Evolutionary conservation across 345 rosid species (phyloP).

Genomic region (Linum lewisii): DNA sequence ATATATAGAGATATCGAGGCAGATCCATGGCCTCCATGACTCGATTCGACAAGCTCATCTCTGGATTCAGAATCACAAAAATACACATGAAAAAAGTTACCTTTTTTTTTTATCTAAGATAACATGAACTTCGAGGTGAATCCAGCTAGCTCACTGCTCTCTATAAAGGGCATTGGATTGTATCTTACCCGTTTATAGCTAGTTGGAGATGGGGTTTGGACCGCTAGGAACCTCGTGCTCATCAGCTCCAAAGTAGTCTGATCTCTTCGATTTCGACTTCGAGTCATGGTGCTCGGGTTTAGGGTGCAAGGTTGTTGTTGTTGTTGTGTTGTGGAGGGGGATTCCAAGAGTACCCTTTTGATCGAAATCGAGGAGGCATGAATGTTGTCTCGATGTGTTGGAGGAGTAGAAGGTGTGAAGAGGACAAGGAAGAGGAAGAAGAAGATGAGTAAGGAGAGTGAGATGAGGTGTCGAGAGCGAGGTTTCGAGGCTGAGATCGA

Average conservation of each 20-base stretch:
- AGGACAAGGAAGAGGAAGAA: slow-evolving; percentile 32
- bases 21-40: too few species aligned
- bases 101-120: too few species aligned
- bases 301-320: slow-evolving; percentile 33
- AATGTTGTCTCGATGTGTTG: slow-evolving; percentile 8
- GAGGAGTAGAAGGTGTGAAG: slow-evolving; percentile 18
- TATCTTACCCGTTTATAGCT: not conserved
- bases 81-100: too few species aligned
- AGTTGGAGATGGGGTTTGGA: slow-evolving; percentile 84
- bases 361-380: slow-evolving; percentile 14
- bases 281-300: slow-evolving; percentile 20
- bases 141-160: too few species aligned
- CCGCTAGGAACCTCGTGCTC: slow-evolving; percentile 92
- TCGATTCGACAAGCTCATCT: too few species aligned
- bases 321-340: slow-evolving; percentile 29
- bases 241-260: slow-evolving; percentile 30
- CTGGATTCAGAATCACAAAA: too few species aligned
- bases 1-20: too few species aligned
- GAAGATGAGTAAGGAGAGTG: slow-evolving; percentile 27
- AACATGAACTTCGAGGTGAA: too few species aligned
- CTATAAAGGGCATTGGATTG: too few species aligned
- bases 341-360: slow-evolving; percentile 44
- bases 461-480: slow-evolving; percentile 8
- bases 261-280: slow-evolving; percentile 21
- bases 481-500: slow-evolving; percentile 17